phyloP scores from a whole-genome alignment of 1,284 basidiomycete species.

The Irpex sp. region DNA sequence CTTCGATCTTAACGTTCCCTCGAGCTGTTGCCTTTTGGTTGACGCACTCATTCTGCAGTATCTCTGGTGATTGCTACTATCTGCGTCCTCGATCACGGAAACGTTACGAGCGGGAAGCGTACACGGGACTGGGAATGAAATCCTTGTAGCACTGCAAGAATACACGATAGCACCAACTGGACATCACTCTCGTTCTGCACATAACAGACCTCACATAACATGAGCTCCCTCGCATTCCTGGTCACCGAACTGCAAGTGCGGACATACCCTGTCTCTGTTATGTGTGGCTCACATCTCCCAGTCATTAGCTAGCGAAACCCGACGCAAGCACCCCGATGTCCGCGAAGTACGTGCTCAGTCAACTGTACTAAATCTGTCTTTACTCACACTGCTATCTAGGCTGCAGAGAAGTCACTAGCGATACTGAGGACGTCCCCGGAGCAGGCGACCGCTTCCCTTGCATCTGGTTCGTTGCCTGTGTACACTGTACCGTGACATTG shows the following conservation, averaged over 20 bases:
- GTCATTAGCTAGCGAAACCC: slow-evolving; percentile 77
- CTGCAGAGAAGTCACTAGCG: slow-evolving; percentile 81
- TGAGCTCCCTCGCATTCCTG: slow-evolving; percentile 53
- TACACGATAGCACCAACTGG: background rate
- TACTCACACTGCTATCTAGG: slow-evolving; percentile 36
- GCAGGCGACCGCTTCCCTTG: slow-evolving; percentile 57
- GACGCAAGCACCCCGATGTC: slow-evolving; percentile 79
- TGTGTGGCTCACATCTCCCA: slow-evolving; percentile 26
- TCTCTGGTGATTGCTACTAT: too few species aligned
- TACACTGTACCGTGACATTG: background rate
- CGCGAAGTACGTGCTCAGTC: slow-evolving; percentile 56
- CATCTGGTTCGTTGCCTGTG: slow-evolving; percentile 47
- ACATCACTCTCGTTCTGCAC: background rate
- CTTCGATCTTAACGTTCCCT: too few species aligned
- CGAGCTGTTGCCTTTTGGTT: too few species aligned
- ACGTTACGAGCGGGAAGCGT: too few species aligned
- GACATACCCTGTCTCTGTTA: background rate
- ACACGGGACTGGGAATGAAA: too few species aligned
- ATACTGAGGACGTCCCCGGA: slow-evolving; percentile 76
- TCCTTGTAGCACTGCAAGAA: too few species aligned
- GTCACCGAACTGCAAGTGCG: slow-evolving; percentile 53
- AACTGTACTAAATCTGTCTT: background rate
- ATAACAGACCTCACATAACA: slow-evolving; percentile 15
- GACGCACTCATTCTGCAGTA: too few species aligned
- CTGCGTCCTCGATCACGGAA: too few species aligned